Percentiles rank a stretch among this genome's conserved stretches.
Evolutionary conservation across 371 early-diverging fungal species (phyloP).

Genomic region (Mortierella sp.): DNA sequence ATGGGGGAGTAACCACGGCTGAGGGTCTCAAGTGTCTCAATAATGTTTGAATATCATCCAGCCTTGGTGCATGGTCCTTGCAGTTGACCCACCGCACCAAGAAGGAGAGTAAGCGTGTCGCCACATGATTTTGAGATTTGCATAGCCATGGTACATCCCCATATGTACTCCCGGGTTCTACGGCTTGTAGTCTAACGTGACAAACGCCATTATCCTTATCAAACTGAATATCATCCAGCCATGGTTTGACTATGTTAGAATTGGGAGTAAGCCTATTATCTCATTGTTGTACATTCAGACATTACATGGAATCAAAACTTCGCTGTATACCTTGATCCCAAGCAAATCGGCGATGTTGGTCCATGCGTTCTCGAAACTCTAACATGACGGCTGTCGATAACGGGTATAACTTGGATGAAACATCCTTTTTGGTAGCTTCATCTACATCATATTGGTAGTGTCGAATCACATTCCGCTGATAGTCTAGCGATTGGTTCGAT

Average conservation of each 20-base stretch:
- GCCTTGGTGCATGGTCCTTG: slow-evolving; percentile 38
- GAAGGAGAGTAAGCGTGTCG: slow-evolving; percentile 33
- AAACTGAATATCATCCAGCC: slow-evolving; percentile 25
- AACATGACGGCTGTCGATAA: slow-evolving; percentile 23
- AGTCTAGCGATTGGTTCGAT: slow-evolving; percentile 58
- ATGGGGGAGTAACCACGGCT: not conserved
- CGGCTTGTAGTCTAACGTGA: slow-evolving; percentile 6
- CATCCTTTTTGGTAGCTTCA: not conserved
- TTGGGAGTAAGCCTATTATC: not conserved
- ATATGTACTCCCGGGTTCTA: not conserved
- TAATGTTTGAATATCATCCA: slow-evolving; percentile 32
- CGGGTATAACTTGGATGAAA: not conserved
- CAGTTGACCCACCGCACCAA: slow-evolving; percentile 45
- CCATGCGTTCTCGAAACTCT: slow-evolving; percentile 37
- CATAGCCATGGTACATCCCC: slow-evolving; percentile 29
- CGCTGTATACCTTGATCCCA: slow-evolving; percentile 38
- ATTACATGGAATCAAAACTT: not conserved
- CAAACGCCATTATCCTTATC: slow-evolving; percentile 38
- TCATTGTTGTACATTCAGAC: not conserved
- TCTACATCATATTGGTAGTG: slow-evolving; percentile 40
- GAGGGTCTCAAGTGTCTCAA: slow-evolving; percentile 12
- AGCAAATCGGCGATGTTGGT: slow-evolving; percentile 29
- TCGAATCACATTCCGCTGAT: slow-evolving; percentile 51
- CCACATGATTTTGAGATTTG: slow-evolving; percentile 29
- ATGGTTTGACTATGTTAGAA: slow-evolving; percentile 23